phyloP scores from a whole-genome alignment of 768 basidiomycete species.

The Leccinum subtestaceum region DNA sequence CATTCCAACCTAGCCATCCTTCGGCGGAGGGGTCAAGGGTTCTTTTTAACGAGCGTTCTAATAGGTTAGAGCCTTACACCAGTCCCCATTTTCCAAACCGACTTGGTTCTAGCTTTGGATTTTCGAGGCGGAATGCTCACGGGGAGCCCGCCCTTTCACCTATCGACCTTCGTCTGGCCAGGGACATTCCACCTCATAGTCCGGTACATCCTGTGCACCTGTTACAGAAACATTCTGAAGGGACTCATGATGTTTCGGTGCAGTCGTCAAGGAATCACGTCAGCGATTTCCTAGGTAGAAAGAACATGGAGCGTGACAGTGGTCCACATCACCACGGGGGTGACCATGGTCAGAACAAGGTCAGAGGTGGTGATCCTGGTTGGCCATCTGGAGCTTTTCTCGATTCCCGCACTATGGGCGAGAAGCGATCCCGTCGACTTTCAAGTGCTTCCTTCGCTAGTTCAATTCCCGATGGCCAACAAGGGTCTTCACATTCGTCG shows the following conservation, averaged over 20 bases:
- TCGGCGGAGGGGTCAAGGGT: conserved; percentile 63
- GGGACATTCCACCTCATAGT: conserved; percentile 46
- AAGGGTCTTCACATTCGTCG: conserved; percentile 19
- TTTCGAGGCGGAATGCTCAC: conserved; percentile 42
- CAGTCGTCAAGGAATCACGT: conserved; percentile 20
- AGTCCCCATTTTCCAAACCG: conserved; percentile 46
- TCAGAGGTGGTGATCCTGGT: conserved; percentile 17
- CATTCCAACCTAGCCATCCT: conserved; percentile 42
- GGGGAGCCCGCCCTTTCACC: conserved; percentile 39
- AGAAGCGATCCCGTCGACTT: conserved; percentile 23
- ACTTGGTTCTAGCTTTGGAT: conserved; percentile 34
- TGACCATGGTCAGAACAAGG: conserved; percentile 20
- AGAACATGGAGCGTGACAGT: conserved; percentile 19
- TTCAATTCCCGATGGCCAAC: conserved; percentile 21
- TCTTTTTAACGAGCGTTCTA: conserved; percentile 95
- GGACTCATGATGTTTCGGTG: conserved; percentile 12
- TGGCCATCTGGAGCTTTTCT: conserved; percentile 12
- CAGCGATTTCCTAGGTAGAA: conserved; percentile 18
- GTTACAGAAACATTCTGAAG: conserved; percentile 51
- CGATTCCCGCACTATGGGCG: conserved; percentile 18
- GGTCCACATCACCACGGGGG: conserved; percentile 7
- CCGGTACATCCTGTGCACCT: conserved; percentile 47
- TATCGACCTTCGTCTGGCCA: conserved; percentile 43
- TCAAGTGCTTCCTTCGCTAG: conserved; percentile 23
- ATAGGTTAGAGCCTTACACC: conserved; percentile 81